Evolutionary conservation across 73 alveolate genomes (phyloP).

Genomic region (Blepharisma stoltei): DNA sequence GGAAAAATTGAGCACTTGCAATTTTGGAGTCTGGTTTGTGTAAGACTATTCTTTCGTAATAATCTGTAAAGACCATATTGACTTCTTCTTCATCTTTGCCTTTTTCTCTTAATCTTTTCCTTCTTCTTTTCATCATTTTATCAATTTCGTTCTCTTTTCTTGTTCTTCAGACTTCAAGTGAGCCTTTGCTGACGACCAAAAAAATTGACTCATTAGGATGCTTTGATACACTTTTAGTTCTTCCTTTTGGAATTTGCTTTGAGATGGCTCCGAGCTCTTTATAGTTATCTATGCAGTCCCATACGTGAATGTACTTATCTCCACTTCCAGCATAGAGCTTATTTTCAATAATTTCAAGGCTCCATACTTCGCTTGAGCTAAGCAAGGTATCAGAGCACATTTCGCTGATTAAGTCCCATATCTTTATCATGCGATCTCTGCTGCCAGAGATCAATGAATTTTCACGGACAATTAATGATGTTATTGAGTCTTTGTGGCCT

Average conservation of each 20-base stretch:
- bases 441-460: constrained; percentile 48
- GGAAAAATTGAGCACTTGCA: background rate
- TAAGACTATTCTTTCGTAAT: constrained; percentile 28
- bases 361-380: constrained; percentile 15
- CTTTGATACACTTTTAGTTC: background rate
- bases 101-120: constrained; percentile 41
- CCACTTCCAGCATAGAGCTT: background rate
- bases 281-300: background rate
- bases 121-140: constrained; percentile 47
- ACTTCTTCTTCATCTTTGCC: constrained; percentile 22
- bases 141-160: constrained; percentile 34
- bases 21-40: background rate
- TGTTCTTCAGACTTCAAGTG: constrained; percentile 23
- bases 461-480: constrained; percentile 43
- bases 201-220: too few relatives aligned
- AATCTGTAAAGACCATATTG: constrained; percentile 4
- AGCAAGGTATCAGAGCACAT: constrained; percentile 51
- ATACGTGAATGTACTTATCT: background rate
- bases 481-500: constrained; percentile 86
- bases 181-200: background rate
- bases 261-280: constrained; percentile 1
- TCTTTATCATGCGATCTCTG: constrained; percentile 72
- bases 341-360: background rate
- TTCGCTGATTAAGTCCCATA: constrained; percentile 73
- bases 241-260: background rate